Evolutionary conservation across 768 basidiomycete species (phyloP).

Genomic region (Rhizopogon vesiculosus): DNA sequence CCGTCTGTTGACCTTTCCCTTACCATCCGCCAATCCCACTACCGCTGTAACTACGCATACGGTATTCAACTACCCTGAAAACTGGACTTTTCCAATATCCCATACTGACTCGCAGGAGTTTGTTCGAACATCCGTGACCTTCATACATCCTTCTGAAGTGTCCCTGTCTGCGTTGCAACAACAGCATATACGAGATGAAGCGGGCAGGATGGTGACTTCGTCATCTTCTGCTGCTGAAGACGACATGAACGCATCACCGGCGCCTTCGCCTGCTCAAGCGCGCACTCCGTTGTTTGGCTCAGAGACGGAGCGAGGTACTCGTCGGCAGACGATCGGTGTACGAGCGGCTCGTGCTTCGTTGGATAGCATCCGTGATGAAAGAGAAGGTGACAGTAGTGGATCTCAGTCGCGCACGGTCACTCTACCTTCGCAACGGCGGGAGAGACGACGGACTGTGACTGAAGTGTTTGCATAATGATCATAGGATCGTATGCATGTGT

Average conservation of each 20-base stretch:
- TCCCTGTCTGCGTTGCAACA: conserved; percentile 54
- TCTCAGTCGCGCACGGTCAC: conserved; percentile 35
- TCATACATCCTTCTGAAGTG: conserved; percentile 57
- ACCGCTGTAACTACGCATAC: conserved; percentile 67
- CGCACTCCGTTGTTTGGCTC: conserved; percentile 35
- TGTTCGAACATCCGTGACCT: conserved; percentile 47
- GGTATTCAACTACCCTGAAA: conserved; percentile 43
- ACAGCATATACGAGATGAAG: conserved; percentile 38
- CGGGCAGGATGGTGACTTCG: conserved; percentile 31
- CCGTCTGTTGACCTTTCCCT: conserved; percentile 44
- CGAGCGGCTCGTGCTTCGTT: conserved; percentile 40
- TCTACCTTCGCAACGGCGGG: conserved; percentile 26
- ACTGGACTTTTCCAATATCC: conserved; percentile 26
- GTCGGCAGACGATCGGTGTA: conserved; percentile 31
- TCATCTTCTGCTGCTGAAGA: conserved; percentile 21
- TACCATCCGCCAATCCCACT: conserved; percentile 54
- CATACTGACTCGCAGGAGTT: conserved; percentile 47
- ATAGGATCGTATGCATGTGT: conserved; percentile 5
- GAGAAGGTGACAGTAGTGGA: conserved; percentile 33
- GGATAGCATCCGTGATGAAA: conserved; percentile 27
- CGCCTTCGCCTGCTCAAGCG: conserved; percentile 16
- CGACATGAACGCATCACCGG: conserved; percentile 7
- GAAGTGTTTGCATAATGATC: conserved; percentile 35
- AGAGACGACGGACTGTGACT: conserved; percentile 47
- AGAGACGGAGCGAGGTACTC: conserved; percentile 48